A percentile compares a stretch with the other conserved stretches of the same genome.
These are phyloP conservation scores for Aurantiochytrium sp. DNA, from an alignment of 108 stramenopile species.

Conservation along the genomic window DNA sequence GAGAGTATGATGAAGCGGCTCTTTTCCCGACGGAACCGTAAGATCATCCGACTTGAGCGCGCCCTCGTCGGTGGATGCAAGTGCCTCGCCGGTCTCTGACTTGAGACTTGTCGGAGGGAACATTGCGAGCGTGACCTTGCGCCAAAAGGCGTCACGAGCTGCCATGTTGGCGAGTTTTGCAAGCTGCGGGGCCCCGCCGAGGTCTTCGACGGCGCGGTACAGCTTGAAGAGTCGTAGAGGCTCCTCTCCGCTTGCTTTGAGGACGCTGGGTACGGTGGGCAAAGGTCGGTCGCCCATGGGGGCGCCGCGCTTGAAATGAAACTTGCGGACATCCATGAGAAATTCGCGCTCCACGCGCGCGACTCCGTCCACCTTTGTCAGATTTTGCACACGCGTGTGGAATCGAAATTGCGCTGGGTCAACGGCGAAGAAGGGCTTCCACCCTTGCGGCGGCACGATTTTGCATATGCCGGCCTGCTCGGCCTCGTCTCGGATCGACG, in stretches of 20 bases:
- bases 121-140: not conserved
- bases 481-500: slow-evolving; percentile 71
- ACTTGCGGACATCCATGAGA: not conserved
- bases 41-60: too few species aligned
- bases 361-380: slow-evolving; percentile 26
- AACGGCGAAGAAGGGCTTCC: slow-evolving; percentile 59
- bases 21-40: too few species aligned
- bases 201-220: not conserved
- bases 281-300: not conserved
- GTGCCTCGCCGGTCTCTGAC: not conserved
- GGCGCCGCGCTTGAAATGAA: not conserved
- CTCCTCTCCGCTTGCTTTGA: not conserved
- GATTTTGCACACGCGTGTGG: slow-evolving; percentile 40
- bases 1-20: not conserved
- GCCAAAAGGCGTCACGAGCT: not conserved
- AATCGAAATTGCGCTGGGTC: not conserved
- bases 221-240: not conserved
- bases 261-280: not conserved
- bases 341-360: not conserved
- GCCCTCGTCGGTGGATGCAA: not conserved
- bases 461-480: slow-evolving; percentile 86
- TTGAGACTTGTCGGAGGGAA: not conserved
- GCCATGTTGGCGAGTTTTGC: not conserved
- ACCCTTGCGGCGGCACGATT: slow-evolving; percentile 88
- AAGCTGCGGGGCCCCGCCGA: not conserved